Conservation (phyloP, 768 basidiomycete genomes). For the Suillus bovinus region DNA sequence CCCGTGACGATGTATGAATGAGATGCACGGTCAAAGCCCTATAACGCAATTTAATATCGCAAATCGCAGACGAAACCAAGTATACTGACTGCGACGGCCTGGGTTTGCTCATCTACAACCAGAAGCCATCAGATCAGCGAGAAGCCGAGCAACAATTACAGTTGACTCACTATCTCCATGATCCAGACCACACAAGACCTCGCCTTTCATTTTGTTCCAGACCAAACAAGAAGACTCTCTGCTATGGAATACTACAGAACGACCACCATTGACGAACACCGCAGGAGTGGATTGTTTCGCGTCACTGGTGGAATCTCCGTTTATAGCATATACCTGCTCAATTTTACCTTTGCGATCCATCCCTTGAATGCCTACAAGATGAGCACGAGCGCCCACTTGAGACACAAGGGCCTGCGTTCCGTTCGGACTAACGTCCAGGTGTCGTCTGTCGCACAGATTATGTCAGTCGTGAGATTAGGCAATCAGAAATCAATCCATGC, state of each 20-base stretch:
- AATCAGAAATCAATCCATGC: constrained; percentile 37
- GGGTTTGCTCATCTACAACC: constrained; percentile 32
- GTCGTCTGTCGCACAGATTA: constrained; percentile 38
- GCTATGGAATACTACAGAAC: constrained; percentile 57
- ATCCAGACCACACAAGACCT: constrained; percentile 58
- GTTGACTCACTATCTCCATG: constrained; percentile 53
- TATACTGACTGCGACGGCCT: constrained; percentile 37
- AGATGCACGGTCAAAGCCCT: constrained; percentile 49
- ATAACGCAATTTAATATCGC: constrained; percentile 29
- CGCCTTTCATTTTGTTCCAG: constrained; percentile 60
- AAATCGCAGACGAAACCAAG: not conserved
- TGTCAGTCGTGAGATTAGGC: constrained; percentile 14
- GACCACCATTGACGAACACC: constrained; percentile 52
- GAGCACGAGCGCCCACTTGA: constrained; percentile 49
- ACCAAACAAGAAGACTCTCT: constrained; percentile 56
- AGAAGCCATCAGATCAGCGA: constrained; percentile 13
- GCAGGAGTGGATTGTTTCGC: constrained; percentile 44
- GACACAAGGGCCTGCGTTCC: constrained; percentile 56
- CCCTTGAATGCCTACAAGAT: constrained; percentile 51
- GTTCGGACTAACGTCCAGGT: constrained; percentile 51
- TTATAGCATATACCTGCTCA: constrained; percentile 52
- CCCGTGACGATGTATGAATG: constrained; percentile 51
- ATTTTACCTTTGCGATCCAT: constrained; percentile 52
- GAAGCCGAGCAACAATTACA: not conserved
- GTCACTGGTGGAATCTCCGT: constrained; percentile 32